A percentile compares a stretch with the other conserved stretches of the same genome.
These are phyloP conservation scores for Lophiostoma macrostomum DNA, from an alignment of 495 filamentous ascomycete genomes.

Conservation along the genomic window DNA sequence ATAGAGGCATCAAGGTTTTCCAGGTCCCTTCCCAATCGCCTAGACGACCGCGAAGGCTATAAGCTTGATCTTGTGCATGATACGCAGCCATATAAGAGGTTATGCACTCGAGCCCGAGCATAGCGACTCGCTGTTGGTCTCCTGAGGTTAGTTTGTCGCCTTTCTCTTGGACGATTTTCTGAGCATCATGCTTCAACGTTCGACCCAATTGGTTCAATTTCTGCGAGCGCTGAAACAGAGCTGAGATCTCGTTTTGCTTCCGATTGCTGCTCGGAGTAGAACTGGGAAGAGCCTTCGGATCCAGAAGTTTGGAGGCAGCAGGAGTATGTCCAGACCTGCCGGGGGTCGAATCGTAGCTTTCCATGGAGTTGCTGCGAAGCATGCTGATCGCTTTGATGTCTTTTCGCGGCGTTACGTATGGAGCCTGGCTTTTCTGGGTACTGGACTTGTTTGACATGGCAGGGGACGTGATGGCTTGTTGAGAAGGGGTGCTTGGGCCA, in stretches of 20 bases:
- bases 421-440: constrained; percentile 25
- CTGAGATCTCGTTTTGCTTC: constrained; percentile 17
- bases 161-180: constrained; percentile 16
- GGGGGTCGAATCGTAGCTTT: constrained; percentile 27
- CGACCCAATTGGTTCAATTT: constrained; percentile 27
- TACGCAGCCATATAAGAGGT: constrained; percentile 28
- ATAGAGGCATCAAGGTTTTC: constrained; percentile 28
- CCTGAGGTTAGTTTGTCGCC: constrained; percentile 6
- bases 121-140: constrained; percentile 23
- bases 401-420: constrained; percentile 27
- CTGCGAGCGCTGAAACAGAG: constrained; percentile 3
- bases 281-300: constrained; percentile 17
- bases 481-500: constrained; percentile 20
- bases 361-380: constrained; percentile 20
- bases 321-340: constrained; percentile 24
- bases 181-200: constrained; percentile 26
- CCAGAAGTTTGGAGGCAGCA: constrained; percentile 12
- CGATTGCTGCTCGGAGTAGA: constrained; percentile 23
- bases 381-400: constrained; percentile 28
- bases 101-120: constrained; percentile 30
- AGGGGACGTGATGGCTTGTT: constrained; percentile 27
- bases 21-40: constrained; percentile 23
- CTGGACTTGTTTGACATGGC: constrained; percentile 30
- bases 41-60: constrained; percentile 9
- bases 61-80: constrained; percentile 12